A percentile compares a stretch with the other conserved stretches of the same genome.
Evolutionary conservation across 352 stramenopile species (phyloP).

Genomic region (Phytophthora fragariaefolia): DNA sequence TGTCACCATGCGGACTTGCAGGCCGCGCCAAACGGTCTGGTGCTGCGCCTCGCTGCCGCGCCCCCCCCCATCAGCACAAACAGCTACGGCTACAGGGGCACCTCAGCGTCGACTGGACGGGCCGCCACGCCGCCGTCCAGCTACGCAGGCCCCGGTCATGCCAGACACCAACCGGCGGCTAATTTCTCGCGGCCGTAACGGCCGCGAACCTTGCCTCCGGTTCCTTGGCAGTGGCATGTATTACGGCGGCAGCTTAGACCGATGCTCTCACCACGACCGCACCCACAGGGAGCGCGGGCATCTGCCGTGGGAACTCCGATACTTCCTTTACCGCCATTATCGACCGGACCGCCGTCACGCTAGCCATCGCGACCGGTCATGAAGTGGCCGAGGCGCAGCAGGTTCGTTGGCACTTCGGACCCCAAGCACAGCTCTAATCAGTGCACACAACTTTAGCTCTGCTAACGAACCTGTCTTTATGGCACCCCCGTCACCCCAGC

Average conservation of each 20-base stretch:
- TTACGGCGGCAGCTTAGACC: conserved; percentile 1
- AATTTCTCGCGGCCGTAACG: background rate
- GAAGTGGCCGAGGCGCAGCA: conserved; percentile 15
- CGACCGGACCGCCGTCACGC: background rate
- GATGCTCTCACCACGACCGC: conserved; percentile 1
- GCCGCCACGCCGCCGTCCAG: background rate
- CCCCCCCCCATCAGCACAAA: no score
- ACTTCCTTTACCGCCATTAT: conserved; percentile 12
- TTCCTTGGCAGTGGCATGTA: conserved; percentile 11
- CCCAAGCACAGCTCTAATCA: conserved; percentile 1
- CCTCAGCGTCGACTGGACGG: no score
- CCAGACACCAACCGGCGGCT: background rate
- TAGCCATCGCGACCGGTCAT: background rate
- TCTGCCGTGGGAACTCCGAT: conserved; percentile 1
- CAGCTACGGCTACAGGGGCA: no score
- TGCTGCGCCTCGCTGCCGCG: no score
- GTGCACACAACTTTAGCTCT: conserved; percentile 8
- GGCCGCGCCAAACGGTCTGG: no score
- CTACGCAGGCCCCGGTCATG: conserved; percentile 2
- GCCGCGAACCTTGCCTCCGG: conserved; percentile 11
- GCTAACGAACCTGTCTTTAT: conserved; percentile 4
- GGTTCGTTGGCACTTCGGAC: conserved; percentile 15
- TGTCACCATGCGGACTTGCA: no score
- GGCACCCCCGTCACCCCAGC: no score
- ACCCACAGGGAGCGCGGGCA: background rate